Conservation (phyloP, 2,329 filamentous ascomycete species). For the Exophiala sideris region DNA sequence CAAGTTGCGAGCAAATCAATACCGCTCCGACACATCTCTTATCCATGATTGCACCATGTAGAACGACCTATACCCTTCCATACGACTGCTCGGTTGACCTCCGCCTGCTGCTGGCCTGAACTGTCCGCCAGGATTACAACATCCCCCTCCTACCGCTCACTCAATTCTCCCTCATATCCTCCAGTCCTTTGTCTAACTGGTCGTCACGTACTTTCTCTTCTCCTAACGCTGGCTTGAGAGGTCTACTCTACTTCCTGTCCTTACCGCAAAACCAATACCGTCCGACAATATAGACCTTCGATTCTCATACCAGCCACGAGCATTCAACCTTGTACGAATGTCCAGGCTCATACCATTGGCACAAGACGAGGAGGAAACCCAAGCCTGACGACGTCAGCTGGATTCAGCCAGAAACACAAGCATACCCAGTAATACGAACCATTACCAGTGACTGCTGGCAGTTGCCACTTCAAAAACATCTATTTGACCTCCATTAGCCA, state of each 20-base stretch:
- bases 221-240: slow-evolving; percentile 14
- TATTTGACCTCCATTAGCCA: slow-evolving; percentile 2
- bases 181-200: slow-evolving; percentile 15
- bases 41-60: slow-evolving; percentile 14
- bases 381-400: slow-evolving; percentile 5
- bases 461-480: slow-evolving; percentile 16
- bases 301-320: neutral
- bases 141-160: slow-evolving; percentile 9
- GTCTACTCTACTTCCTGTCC: slow-evolving; percentile 22
- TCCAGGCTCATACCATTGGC: too few species aligned
- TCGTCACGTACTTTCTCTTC: slow-evolving; percentile 9
- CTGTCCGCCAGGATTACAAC: slow-evolving; percentile 5
- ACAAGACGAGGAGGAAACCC: neutral
- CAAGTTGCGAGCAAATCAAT: neutral
- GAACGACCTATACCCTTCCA: slow-evolving; percentile 3
- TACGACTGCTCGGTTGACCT: slow-evolving; percentile 6
- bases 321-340: neutral
- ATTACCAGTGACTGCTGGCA: neutral
- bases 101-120: slow-evolving; percentile 22
- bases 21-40: neutral
- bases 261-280: slow-evolving; percentile 17
- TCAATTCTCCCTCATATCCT: slow-evolving; percentile 15
- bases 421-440: neutral
- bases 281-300: neutral
- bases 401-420: slow-evolving; percentile 2